Base-by-base conservation (phyloP, 768 basidiomycete genomes). In the Trametes punicea region DNA sequence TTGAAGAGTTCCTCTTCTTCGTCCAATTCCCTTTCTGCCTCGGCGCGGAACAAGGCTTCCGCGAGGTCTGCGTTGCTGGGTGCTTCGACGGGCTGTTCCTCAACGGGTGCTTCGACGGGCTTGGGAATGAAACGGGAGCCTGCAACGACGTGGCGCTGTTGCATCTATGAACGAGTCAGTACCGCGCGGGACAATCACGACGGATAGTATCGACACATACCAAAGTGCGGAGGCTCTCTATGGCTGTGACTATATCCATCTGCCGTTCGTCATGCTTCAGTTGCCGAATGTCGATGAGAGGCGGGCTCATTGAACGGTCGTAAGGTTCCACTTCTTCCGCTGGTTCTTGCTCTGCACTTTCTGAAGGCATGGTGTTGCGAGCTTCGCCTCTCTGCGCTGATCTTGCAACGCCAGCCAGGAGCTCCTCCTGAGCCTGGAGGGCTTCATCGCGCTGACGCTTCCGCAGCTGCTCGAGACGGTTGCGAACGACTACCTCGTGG, bases 1-100 rank as follows among this genome's bases (percentile, higher is more conserved):
- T 95, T 96, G 78, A 96, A 97, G 4, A 95, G 71, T 65, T 97
- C 95, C 68, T 98, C 94, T 70, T 97, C 95, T 63, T 96, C 93
- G 62, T 98, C 96, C 55, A 98, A 77, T 51, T 97, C 92, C 61
- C 86, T 86, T 68, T 93, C 93, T 7, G 91, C 92, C 69, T 95
- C 93, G 0, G 89, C 92, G 63, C 90, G 84, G 65, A 94, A 95
- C 49, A 95, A 71, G 10, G 92, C 90, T 67, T 98, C 95, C 44
- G 87, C 92, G 48, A 95, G 77, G 67, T 92, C 90, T 15, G 82
- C 81, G 49, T 80, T 79, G 62, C 78, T 87, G 51, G 80, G 75
- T 62, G 67, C 74, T 73, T 88, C 85, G 49, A 81, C 79, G 16
- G 71, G 74, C 49, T 80, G 77, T 8, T 72, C 73, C 64, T 89